These are phyloP conservation scores for Penicillium aurantiogriseum DNA, from an alignment of 2,329 filamentous ascomycete genomes.

Conservation along the genomic window DNA sequence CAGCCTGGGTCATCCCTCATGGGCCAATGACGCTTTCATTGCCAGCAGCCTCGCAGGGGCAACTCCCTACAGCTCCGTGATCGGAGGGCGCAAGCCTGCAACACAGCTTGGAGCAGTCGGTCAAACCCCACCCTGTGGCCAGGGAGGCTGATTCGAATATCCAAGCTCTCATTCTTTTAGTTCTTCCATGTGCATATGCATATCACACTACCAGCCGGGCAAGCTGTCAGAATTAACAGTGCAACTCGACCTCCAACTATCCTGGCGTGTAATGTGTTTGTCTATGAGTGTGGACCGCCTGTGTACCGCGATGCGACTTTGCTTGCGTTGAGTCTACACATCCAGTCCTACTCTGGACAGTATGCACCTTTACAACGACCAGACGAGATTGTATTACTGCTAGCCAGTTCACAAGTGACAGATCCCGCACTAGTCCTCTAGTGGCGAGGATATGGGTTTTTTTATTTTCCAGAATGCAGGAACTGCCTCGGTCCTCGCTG, in stretches of 20 bases:
- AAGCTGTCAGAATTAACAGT: background rate
- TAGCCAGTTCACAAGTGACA: background rate
- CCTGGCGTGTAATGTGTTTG: conserved; percentile 4
- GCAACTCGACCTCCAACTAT: conserved; percentile 1
- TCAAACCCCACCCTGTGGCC: conserved; percentile 50
- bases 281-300: background rate
- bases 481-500: conserved; percentile 1
- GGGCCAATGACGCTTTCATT: conserved; percentile 40
- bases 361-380: conserved; percentile 1
- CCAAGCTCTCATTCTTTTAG: conserved; percentile 4
- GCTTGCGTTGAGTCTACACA: background rate
- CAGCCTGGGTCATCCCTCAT: conserved; percentile 31
- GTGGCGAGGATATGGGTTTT: background rate
- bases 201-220: conserved; percentile 3
- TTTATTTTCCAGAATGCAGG: background rate
- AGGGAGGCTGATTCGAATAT: conserved; percentile 43
- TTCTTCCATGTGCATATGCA: conserved; percentile 11
- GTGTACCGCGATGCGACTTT: background rate
- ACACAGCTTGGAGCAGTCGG: conserved; percentile 43
- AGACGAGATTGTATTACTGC: conserved; percentile 4
- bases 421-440: conserved; percentile 1
- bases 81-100: conserved; percentile 29
- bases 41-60: conserved; percentile 31
- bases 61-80: conserved; percentile 24
- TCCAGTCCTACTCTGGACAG: background rate